Percentiles rank a stretch among this genome's conserved stretches.
Evolutionary conservation across 805 yeast species (phyloP).

Genomic region (Candida ortonii): DNA sequence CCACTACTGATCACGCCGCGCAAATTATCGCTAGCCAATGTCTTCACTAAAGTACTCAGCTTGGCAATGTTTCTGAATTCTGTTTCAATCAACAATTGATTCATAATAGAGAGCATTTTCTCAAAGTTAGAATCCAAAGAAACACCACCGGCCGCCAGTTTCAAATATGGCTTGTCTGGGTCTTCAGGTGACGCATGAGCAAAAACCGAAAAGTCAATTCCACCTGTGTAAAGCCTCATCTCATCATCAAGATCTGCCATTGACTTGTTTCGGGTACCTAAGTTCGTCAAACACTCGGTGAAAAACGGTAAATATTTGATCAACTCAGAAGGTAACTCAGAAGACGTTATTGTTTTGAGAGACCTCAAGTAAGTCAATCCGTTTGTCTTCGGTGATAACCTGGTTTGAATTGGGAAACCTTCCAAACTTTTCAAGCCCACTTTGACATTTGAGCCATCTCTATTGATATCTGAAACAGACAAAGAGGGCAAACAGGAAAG

Average conservation of each 20-base stretch:
- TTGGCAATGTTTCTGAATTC: slow-evolving; percentile 66
- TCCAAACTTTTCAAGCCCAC: slow-evolving; percentile 30
- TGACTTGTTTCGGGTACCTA: slow-evolving; percentile 73
- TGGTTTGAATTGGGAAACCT: slow-evolving; percentile 25
- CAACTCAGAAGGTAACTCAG: slow-evolving; percentile 54
- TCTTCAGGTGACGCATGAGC: slow-evolving; percentile 54
- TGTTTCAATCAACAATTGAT: slow-evolving; percentile 65
- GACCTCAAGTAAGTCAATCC: slow-evolving; percentile 78
- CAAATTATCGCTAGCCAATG: slow-evolving; percentile 71
- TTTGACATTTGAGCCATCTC: slow-evolving; percentile 42
- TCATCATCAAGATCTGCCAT: slow-evolving; percentile 84
- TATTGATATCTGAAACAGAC: slow-evolving; percentile 67
- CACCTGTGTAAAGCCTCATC: slow-evolving; percentile 82
- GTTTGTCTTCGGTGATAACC: slow-evolving; percentile 50
- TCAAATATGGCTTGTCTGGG: slow-evolving; percentile 46
- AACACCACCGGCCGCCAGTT: slow-evolving; percentile 63
- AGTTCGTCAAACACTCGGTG: slow-evolving; percentile 72
- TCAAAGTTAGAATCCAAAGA: slow-evolving; percentile 62
- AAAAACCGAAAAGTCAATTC: slow-evolving; percentile 61
- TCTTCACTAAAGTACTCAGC: slow-evolving; percentile 67
- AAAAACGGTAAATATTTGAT: slow-evolving; percentile 74
- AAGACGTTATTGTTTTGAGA: slow-evolving; percentile 52
- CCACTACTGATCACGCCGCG: slow-evolving; percentile 84
- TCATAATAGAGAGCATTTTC: slow-evolving; percentile 63
- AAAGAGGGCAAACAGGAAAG: slow-evolving; percentile 78